Percentiles rank a stretch among this genome's conserved stretches.
Evolutionary conservation across 1,284 basidiomycete species (phyloP).

Genomic region (Cutaneotrichosporon dermatis): DNA sequence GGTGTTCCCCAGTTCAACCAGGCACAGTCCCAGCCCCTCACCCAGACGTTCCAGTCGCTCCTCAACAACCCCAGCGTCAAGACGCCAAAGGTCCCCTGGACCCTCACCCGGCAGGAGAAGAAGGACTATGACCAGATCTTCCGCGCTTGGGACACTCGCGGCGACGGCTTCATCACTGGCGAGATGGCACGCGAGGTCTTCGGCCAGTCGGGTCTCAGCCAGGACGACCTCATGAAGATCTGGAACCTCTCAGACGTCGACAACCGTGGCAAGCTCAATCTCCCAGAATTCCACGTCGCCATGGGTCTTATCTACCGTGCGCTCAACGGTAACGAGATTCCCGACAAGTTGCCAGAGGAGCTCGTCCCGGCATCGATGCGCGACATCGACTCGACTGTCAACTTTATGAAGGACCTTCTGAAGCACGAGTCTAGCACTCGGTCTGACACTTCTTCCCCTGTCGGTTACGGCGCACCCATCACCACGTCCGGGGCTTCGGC

Average conservation of each 20-base stretch:
- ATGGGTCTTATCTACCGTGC: constrained; percentile 97
- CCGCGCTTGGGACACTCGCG: constrained; percentile 83
- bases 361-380: constrained; percentile 87
- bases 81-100: constrained; percentile 80
- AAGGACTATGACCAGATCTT: constrained; percentile 97
- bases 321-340: constrained; percentile 87
- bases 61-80: constrained; percentile 63
- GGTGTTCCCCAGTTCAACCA: constrained; percentile 58
- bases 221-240: constrained; percentile 87
- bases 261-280: constrained; percentile 87
- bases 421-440: constrained; percentile 71
- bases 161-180: constrained; percentile 76
- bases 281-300: constrained; percentile 96
- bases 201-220: constrained; percentile 82
- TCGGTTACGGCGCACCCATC: constrained; percentile 54
- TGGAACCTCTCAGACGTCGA: constrained; percentile 89
- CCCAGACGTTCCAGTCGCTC: constrained; percentile 54
- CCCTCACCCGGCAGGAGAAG: constrained; percentile 82
- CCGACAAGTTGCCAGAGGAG: constrained; percentile 79
- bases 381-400: constrained; percentile 86
- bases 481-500: constrained; percentile 56
- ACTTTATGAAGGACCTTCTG: constrained; percentile 84
- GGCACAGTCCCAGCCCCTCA: constrained; percentile 50
- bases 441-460: constrained; percentile 52
- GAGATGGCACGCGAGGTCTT: constrained; percentile 88